Evolutionary conservation across 352 stramenopile species (phyloP).

Genomic region (Phytophthora capsici): DNA sequence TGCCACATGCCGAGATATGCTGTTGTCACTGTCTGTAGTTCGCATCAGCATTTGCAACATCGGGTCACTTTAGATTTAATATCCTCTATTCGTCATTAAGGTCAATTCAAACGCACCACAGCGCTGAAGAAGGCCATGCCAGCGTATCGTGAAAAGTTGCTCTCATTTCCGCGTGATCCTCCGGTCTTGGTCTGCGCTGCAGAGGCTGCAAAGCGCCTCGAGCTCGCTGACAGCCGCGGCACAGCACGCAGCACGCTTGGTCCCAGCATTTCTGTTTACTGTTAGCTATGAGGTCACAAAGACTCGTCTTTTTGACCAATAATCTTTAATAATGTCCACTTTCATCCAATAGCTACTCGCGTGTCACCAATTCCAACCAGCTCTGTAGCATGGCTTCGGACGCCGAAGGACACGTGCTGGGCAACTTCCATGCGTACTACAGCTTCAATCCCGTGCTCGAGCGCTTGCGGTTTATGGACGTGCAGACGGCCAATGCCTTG

Average conservation of each 20-base stretch:
- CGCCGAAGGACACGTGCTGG: conserved; percentile 73
- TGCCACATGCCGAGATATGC: conserved; percentile 85
- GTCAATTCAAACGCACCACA: conserved; percentile 57
- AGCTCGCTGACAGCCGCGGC: conserved; percentile 22
- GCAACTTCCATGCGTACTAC: conserved; percentile 89
- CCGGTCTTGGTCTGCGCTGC: conserved; percentile 24
- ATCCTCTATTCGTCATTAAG: conserved; percentile 1
- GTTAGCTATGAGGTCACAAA: not conserved
- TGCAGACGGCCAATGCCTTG: conserved; percentile 46
- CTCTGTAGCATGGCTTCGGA: conserved; percentile 39
- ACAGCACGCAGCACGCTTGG: conserved; percentile 21
- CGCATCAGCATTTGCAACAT: conserved; percentile 1
- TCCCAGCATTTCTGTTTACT: conserved; percentile 26
- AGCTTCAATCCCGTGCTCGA: conserved; percentile 83
- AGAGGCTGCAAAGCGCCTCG: conserved; percentile 40
- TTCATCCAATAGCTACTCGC: conserved; percentile 18
- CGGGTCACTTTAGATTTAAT: not conserved
- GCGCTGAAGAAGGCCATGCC: conserved; percentile 86
- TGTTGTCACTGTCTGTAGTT: conserved; percentile 66
- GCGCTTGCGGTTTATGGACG: conserved; percentile 77
- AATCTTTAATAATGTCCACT: not conserved
- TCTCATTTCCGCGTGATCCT: conserved; percentile 41
- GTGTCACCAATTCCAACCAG: conserved; percentile 5
- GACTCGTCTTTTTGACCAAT: conserved; percentile 17
- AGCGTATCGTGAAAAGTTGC: conserved; percentile 77